Evolutionary conservation across 371 early-diverging fungal genomes (phyloP), one percentile per base, ranked within the genome.

Genomic region (Mortierella sp.): DNA sequence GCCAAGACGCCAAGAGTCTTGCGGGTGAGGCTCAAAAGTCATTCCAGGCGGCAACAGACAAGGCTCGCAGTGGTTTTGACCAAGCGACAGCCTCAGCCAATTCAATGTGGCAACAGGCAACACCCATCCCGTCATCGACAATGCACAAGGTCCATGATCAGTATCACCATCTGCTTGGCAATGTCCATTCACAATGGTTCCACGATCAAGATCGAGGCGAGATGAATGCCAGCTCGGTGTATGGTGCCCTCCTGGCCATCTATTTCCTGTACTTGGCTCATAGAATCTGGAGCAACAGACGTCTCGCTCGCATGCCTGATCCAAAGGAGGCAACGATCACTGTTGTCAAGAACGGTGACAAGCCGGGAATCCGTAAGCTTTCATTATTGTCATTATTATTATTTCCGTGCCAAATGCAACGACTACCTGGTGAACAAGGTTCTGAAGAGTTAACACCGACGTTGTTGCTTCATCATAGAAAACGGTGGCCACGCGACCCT

Each of bases 91-190:
- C 70, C 18, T 65, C 76, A 8, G 58, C 34, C 49, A 66, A 56
- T 24, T 65, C 76, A 9, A 57, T 59, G 28, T 76, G 61, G 69
- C 50, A 53, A 3, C 48, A 65, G 0, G 70, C 76, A 42, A 76
- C 76, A 9, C 64, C 67, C 7, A 19, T 28, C 10, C 18, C 50
- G 8, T 51, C 50, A 2, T 5, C 50, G 10, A 52, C 28, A 0
- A 8, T 57, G n/a, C 62, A 76, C 12, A 55, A 46, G 41, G 65
- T 48, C 14, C 65, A 69, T 1, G 53, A 61, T 18, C 41, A 43
- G 1, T 76, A 69, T 26, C 63, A 54, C 47, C 55, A 54, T 19
- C 19, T 57, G 18, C 10, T 76, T 16, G 59, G 58, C n/a, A 45
- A 58, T 30, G 70, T 61, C 26, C 52, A 62, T 0, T 10, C 34